phyloP scores from a whole-genome alignment of 495 filamentous ascomycete genomes.

The Podospora comata region DNA sequence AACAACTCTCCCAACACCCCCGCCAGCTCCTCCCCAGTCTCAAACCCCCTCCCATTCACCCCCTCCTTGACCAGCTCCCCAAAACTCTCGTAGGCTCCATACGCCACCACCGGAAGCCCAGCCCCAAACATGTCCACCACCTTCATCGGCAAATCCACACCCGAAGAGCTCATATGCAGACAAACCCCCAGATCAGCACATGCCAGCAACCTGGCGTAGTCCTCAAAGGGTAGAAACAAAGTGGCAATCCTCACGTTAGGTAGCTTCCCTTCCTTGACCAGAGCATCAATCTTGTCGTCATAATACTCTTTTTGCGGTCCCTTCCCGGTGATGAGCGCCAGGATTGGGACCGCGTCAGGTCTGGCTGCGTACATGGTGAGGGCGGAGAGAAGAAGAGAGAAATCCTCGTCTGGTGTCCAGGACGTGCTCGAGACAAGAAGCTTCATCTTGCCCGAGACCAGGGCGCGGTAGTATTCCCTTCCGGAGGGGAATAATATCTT shows the following conservation, averaged over 20 bases:
- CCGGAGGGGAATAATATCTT: conserved; percentile 57
- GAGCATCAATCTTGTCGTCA: conserved; percentile 54
- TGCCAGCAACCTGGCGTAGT: conserved; percentile 85
- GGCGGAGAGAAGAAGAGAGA: conserved; percentile 81
- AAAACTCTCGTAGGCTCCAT: conserved; percentile 78
- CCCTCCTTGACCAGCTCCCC: conserved; percentile 80
- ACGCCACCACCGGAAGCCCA: conserved; percentile 86
- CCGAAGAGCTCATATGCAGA: conserved; percentile 87
- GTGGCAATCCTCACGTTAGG: conserved; percentile 68
- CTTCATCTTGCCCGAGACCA: conserved; percentile 55
- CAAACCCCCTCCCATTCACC: conserved; percentile 81
- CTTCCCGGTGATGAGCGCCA: conserved; percentile 90
- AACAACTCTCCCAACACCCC: conserved; percentile 61
- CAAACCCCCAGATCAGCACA: conserved; percentile 87
- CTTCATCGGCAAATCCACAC: conserved; percentile 98
- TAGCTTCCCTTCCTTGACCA: conserved; percentile 59
- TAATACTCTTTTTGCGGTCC: conserved; percentile 81
- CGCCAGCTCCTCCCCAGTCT: conserved; percentile 59
- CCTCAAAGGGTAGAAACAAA: conserved; percentile 74
- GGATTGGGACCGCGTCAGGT: conserved; percentile 36
- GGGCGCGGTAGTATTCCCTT: conserved; percentile 46
- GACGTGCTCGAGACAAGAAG: conserved; percentile 88
- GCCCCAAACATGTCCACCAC: conserved; percentile 98
- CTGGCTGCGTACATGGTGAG: conserved; percentile 64
- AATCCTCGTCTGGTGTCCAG: conserved; percentile 97